phyloP scores from a whole-genome alignment of 768 basidiomycete species.

The Serpula lacrymans region DNA sequence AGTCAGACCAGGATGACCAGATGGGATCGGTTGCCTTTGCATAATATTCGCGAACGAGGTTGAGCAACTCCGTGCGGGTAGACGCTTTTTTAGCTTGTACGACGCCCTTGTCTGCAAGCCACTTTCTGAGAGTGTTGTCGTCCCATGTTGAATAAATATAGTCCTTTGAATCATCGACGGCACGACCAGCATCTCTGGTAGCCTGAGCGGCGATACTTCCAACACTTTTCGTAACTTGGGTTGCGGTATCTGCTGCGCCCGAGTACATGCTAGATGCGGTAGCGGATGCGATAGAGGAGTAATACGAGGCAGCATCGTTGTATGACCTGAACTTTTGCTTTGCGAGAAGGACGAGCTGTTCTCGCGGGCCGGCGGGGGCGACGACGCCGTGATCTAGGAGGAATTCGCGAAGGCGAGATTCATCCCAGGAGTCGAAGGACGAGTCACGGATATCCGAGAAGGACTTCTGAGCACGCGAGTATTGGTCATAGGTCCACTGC shows the following conservation, averaged over 20 bases:
- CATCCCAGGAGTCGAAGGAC: constrained; percentile 81
- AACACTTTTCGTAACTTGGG: constrained; percentile 37
- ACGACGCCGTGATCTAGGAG: constrained; percentile 86
- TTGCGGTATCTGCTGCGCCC: constrained; percentile 32
- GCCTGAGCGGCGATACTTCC: constrained; percentile 48
- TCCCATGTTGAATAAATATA: constrained; percentile 91
- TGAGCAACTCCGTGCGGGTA: constrained; percentile 64
- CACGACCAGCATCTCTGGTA: constrained; percentile 44
- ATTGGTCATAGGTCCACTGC: constrained; percentile 62
- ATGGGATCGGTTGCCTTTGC: constrained; percentile 56
- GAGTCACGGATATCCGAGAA: constrained; percentile 58
- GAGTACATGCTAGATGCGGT: constrained; percentile 52
- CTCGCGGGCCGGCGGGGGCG: constrained; percentile 71
- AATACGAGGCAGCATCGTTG: constrained; percentile 55
- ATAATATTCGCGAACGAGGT: constrained; percentile 68
- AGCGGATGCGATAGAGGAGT: constrained; percentile 45
- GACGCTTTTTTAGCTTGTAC: constrained; percentile 53
- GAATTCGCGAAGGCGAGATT: constrained; percentile 76
- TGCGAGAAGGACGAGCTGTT: constrained; percentile 76
- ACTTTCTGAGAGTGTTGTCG: constrained; percentile 66
- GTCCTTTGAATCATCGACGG: constrained; percentile 74
- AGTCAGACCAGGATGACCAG: constrained; percentile 87
- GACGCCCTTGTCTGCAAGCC: constrained; percentile 73
- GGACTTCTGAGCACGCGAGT: constrained; percentile 55
- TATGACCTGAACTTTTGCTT: constrained; percentile 66